Percentiles rank a stretch among this genome's conserved stretches.
Conservation (phyloP, 208 protist species). For the Zelonia costaricensis region DNA sequence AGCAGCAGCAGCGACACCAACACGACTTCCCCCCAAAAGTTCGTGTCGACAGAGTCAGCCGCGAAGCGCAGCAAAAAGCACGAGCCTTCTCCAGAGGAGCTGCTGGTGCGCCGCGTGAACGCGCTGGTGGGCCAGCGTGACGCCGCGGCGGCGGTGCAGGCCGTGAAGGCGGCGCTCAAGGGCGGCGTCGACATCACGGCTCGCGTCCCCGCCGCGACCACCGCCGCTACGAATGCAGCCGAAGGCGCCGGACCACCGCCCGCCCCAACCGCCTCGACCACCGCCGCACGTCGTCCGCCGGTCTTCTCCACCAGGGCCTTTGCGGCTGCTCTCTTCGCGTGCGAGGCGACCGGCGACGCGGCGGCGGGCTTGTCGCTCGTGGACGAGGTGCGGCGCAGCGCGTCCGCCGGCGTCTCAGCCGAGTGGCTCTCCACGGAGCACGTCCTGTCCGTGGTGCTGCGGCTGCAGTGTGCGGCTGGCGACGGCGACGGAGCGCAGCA, state of each 20-base stretch:
- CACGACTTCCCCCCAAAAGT: too few relatives aligned
- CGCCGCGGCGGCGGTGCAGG: slow-evolving; percentile 21
- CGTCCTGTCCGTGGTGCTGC: slow-evolving; percentile 58
- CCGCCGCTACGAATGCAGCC: background rate
- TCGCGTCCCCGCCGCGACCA: too few relatives aligned
- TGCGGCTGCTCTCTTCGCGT: slow-evolving; percentile 55
- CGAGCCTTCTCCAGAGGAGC: slow-evolving; percentile 8
- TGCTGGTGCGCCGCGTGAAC: slow-evolving; percentile 26
- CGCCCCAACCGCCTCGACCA: background rate
- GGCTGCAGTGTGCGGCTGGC: slow-evolving; percentile 54
- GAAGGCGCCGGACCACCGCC: background rate
- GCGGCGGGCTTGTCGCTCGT: slow-evolving; percentile 47
- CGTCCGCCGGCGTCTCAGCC: slow-evolving; percentile 1
- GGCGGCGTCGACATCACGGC: too few relatives aligned
- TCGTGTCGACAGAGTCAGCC: too few relatives aligned
- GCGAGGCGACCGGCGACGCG: slow-evolving; percentile 32
- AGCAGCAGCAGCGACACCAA: too few relatives aligned
- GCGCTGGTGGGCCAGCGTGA: slow-evolving; percentile 22
- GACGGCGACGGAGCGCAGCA: slow-evolving; percentile 47
- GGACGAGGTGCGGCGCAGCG: slow-evolving; percentile 29
- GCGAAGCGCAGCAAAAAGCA: slow-evolving; percentile 1
- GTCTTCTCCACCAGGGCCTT: slow-evolving; percentile 36
- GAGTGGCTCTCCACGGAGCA: slow-evolving; percentile 55
- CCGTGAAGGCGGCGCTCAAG: slow-evolving; percentile 9
- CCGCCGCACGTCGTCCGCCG: background rate